Evolutionary conservation across 495 filamentous ascomycete genomes (phyloP), one percentile per base, ranked within the genome.

Genomic region (Lasiosphaeria miniovina): DNA sequence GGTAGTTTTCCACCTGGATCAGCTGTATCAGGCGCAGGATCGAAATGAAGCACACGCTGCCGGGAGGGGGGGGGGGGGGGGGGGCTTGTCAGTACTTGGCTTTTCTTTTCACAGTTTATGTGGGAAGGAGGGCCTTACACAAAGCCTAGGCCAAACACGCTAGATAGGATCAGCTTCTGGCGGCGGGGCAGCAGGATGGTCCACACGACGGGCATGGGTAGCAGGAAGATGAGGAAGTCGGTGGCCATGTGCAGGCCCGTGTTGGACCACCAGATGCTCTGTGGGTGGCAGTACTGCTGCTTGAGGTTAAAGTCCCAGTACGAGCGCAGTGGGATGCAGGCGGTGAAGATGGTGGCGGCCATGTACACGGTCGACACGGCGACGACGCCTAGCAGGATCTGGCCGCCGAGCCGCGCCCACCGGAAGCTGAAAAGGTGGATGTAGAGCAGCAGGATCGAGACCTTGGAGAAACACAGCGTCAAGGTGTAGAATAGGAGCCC

Each of bases 191-290:
- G 72, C 36, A 67, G 66, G 32, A 77, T 61, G 3, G 57, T 57
- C 73, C 74, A 75, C 10, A 78, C 69, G 24, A 74, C 63, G 2
- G 63, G 67, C 60, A 77, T 59, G 7, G 75, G 75, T 0, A 78
- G 49, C 17, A 73, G 14, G 33, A 77, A 67, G 46, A 76, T 72
- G n/a, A 75, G 33, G 3, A 76, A 59, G 52, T 77, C 71, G 38
- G 70, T 68, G 5, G 67, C 61, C 58, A 75, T 68, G 41, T 74
- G 72, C 49, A 75, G 52, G 8, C 63, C 69, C 0, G 70, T 68
- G 43, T 73, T 72, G 17, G 67, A 65, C 71, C 69, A 71, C 71
- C 69, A 71, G 1, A 69, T 54, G 7, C 49, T 49, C 48, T 72
- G 65, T 24, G 61, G 54, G 35, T 70, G 69, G 41, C 67, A 71